Evolutionary conservation across 306 rosid species (phyloP).

Genomic region (Rubus idaeus): DNA sequence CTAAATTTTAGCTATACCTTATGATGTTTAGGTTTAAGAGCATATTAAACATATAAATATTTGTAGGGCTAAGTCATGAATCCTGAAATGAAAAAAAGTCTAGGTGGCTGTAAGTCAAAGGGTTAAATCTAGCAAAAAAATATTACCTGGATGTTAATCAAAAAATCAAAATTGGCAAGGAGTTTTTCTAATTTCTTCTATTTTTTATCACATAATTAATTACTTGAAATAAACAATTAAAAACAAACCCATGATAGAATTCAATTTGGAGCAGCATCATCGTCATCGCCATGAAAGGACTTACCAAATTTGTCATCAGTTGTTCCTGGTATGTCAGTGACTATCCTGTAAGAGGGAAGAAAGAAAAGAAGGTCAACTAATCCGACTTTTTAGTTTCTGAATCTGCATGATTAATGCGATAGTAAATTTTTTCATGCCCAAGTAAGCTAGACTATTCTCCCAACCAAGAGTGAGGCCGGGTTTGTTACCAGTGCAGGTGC

Average conservation of each 20-base stretch:
- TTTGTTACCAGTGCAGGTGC: constrained; percentile 77
- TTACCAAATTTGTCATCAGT: constrained; percentile 80
- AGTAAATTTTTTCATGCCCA: background rate
- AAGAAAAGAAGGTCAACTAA: background rate
- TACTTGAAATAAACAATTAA: background rate
- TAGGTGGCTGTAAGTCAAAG: too few relatives aligned
- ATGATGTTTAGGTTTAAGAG: too few relatives aligned
- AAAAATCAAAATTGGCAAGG: too few relatives aligned
- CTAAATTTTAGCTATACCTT: too few relatives aligned
- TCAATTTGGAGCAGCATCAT: too few relatives aligned
- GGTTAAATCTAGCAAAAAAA: too few relatives aligned
- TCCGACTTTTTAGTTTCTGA: background rate
- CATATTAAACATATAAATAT: too few relatives aligned
- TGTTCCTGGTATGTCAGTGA: constrained; percentile 92
- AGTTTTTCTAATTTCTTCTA: too few relatives aligned
- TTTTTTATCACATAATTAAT: background rate
- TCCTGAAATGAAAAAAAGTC: too few relatives aligned
- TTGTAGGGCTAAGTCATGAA: too few relatives aligned
- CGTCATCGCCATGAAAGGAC: background rate
- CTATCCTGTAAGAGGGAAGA: constrained; percentile 59
- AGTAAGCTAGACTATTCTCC: background rate
- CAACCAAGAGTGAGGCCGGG: background rate
- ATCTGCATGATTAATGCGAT: background rate
- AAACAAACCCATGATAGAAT: background rate
- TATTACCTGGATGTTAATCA: too few relatives aligned